phyloP scores from a whole-genome alignment of 1,139 yeast genomes.

The Geotrichum citri-aurantii region DNA sequence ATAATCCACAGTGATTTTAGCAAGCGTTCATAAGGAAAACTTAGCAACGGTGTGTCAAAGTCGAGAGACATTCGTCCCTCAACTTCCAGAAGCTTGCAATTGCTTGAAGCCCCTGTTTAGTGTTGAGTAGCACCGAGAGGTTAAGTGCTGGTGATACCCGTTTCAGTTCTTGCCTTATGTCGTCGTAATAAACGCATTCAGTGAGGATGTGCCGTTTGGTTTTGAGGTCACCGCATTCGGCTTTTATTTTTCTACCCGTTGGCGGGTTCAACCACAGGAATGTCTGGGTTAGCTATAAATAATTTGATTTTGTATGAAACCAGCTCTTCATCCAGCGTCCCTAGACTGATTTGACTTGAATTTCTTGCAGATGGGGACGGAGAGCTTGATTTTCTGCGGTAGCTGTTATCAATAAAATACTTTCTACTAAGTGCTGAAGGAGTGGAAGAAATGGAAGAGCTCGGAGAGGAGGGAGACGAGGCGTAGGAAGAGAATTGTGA shows the following conservation, averaged over 20 bases:
- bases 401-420: background rate
- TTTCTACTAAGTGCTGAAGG: slow-evolving; percentile 1
- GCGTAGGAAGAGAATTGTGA: background rate
- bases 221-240: too few relatives aligned
- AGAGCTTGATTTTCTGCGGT: background rate
- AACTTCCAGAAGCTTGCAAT: too few relatives aligned
- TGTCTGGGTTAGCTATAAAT: slow-evolving; percentile 16
- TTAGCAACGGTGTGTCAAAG: too few relatives aligned
- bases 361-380: background rate
- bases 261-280: slow-evolving; percentile 1
- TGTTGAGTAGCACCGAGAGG: too few relatives aligned
- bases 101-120: too few relatives aligned
- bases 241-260: background rate
- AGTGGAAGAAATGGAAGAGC: background rate
- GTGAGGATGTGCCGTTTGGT: too few relatives aligned
- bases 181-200: too few relatives aligned
- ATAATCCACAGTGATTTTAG: too few relatives aligned
- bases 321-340: slow-evolving; percentile 5
- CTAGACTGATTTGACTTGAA: slow-evolving; percentile 1
- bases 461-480: slow-evolving; percentile 7
- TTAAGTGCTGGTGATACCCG: too few relatives aligned
- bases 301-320: slow-evolving; percentile 6
- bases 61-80: too few relatives aligned
- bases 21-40: too few relatives aligned
- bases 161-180: too few relatives aligned